Evolutionary conservation across 495 filamentous ascomycete species (phyloP).

Genomic region (Hypoxylon rickii): DNA sequence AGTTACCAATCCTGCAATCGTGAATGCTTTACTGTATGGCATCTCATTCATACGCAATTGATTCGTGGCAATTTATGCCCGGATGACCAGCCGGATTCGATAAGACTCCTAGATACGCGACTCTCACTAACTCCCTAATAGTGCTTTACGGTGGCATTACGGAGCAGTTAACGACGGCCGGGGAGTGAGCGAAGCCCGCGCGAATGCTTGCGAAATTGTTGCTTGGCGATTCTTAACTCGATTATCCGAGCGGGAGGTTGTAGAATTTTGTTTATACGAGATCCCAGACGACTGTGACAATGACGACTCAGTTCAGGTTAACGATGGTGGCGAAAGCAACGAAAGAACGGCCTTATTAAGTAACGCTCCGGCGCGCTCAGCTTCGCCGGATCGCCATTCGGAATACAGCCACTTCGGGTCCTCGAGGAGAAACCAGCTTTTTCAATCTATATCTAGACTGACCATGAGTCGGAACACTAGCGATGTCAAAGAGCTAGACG

Average conservation of each 20-base stretch:
- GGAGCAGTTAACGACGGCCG: constrained; percentile 65
- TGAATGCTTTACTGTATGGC: constrained; percentile 78
- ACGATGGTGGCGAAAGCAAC: constrained; percentile 39
- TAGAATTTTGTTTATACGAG: constrained; percentile 84
- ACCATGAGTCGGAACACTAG: constrained; percentile 50
- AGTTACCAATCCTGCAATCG: constrained; percentile 72
- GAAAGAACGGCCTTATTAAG: constrained; percentile 47
- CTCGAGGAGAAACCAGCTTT: constrained; percentile 41
- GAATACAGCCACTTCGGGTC: constrained; percentile 29
- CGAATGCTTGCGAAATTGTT: constrained; percentile 86
- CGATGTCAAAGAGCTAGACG: constrained; percentile 46
- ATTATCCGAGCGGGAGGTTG: constrained; percentile 76
- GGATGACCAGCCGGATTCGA: too few relatives aligned
- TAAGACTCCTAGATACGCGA: not conserved
- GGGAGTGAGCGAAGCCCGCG: constrained; percentile 74
- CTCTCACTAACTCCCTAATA: constrained; percentile 37
- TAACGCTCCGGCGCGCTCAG: constrained; percentile 22
- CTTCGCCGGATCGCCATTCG: constrained; percentile 27
- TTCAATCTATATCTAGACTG: constrained; percentile 50
- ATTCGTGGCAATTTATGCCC: too few relatives aligned
- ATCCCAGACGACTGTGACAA: constrained; percentile 54
- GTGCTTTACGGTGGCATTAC: constrained; percentile 83
- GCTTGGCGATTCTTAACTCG: constrained; percentile 87
- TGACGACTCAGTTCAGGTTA: not conserved
- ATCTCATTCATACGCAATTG: not conserved